These are phyloP conservation scores for Hamigera avellanea DNA, from an alignment of 495 filamentous ascomycete species.

Conservation along the genomic window DNA sequence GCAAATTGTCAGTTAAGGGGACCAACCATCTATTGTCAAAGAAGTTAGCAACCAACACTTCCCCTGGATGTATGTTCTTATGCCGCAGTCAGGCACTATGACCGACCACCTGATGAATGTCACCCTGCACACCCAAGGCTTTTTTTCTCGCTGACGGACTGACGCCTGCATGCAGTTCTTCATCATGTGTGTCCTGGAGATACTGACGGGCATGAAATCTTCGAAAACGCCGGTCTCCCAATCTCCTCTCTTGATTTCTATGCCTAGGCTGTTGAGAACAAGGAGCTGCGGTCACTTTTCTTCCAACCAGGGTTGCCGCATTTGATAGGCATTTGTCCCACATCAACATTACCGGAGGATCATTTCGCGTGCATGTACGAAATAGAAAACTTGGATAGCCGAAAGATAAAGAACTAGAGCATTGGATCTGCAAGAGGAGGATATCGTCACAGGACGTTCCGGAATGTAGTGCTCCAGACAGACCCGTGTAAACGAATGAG, in stretches of 20 bases:
- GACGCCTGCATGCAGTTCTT: too few species aligned
- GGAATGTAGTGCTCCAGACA: constrained; percentile 3
- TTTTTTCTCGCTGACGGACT: neutral
- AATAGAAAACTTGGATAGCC: constrained; percentile 5
- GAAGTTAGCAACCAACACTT: constrained; percentile 19
- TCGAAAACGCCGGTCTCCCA: too few species aligned
- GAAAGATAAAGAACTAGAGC: constrained; percentile 4
- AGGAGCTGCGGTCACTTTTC: constrained; percentile 5
- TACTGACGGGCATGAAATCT: too few species aligned
- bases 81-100: constrained; percentile 13
- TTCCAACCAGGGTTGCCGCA: constrained; percentile 11
- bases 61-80: constrained; percentile 5
- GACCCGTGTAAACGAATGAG: constrained; percentile 10
- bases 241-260: constrained; percentile 1
- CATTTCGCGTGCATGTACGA: too few species aligned
- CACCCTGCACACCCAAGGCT: constrained; percentile 5
- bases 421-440: constrained; percentile 13
- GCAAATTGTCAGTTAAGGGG: constrained; percentile 10
- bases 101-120: constrained; percentile 16
- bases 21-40: constrained; percentile 17
- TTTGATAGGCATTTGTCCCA: constrained; percentile 10
- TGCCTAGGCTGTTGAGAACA: constrained; percentile 4
- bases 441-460: constrained; percentile 12
- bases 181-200: too few species aligned
- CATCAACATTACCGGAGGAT: constrained; percentile 4